phyloP scores from a whole-genome alignment of 2,329 filamentous ascomycete species.

The Ophiobolus disseminans region DNA sequence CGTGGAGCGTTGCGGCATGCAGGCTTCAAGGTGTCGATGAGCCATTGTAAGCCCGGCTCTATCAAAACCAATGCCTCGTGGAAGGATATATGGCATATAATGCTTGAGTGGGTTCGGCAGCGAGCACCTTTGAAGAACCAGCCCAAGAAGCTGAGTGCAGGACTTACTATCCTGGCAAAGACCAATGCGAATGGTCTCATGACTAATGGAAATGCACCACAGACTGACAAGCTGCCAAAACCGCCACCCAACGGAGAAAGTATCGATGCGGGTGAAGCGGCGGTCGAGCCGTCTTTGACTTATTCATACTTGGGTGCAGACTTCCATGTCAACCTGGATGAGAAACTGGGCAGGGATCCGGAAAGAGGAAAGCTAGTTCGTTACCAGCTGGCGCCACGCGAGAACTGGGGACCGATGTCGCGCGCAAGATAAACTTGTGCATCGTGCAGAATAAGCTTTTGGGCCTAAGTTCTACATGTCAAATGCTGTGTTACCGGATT shows the following conservation, averaged over 20 bases:
- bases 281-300: constrained; percentile 10
- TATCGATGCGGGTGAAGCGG: constrained; percentile 4
- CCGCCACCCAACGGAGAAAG: constrained; percentile 11
- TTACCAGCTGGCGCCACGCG: constrained; percentile 88
- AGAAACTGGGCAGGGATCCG: constrained; percentile 74
- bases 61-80: constrained; percentile 95
- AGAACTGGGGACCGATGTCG: constrained; percentile 90
- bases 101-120: constrained; percentile 89
- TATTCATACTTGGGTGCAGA: constrained; percentile 41
- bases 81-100: constrained; percentile 88
- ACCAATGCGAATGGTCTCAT: constrained; percentile 25
- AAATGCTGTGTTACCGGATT: too few relatives aligned
- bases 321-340: constrained; percentile 78
- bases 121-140: constrained; percentile 78
- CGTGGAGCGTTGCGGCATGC: constrained; percentile 81
- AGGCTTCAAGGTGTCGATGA: constrained; percentile 83
- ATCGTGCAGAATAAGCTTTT: too few relatives aligned
- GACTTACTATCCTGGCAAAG: constrained; percentile 65
- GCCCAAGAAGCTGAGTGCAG: constrained; percentile 73
- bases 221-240: constrained; percentile 4
- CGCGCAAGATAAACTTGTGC: constrained; percentile 58
- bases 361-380: constrained; percentile 73
- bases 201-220: constrained; percentile 1
- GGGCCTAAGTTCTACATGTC: too few relatives aligned
- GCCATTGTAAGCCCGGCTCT: constrained; percentile 86